phyloP scores from a whole-genome alignment of 441 rosid species.

The Corymbia citriodora region DNA sequence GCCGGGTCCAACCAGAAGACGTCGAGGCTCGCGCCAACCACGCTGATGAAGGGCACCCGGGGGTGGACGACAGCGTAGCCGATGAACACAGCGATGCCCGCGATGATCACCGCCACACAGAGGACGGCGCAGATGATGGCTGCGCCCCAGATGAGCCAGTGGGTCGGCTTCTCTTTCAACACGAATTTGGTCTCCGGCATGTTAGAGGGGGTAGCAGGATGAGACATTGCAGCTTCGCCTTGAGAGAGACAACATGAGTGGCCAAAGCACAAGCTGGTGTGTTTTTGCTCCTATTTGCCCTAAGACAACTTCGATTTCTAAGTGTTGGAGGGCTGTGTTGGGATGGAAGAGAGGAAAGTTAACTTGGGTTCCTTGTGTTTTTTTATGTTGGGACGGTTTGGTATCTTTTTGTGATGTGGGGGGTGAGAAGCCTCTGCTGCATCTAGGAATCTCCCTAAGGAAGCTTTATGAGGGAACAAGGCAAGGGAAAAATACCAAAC shows the following conservation, averaged over 20 bases:
- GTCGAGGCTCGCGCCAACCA: slow-evolving; percentile 46
- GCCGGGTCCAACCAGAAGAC: slow-evolving; percentile 26
- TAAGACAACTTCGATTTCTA: background rate
- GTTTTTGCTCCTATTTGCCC: background rate
- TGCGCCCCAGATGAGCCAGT: slow-evolving; percentile 55
- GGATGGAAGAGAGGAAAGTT: slow-evolving; percentile 9
- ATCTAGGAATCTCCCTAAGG: slow-evolving; percentile 11
- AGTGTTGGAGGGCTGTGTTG: slow-evolving; percentile 3
- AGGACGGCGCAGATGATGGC: slow-evolving; percentile 65
- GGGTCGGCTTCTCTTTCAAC: slow-evolving; percentile 9
- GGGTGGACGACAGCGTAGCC: slow-evolving; percentile 78
- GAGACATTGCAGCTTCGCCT: background rate
- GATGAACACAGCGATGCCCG: slow-evolving; percentile 47
- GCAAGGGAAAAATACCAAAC: slow-evolving; percentile 22
- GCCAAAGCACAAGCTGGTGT: slow-evolving; percentile 1
- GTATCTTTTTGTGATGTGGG: slow-evolving; percentile 60
- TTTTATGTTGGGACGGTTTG: slow-evolving; percentile 48
- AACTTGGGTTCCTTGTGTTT: slow-evolving; percentile 29
- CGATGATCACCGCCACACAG: slow-evolving; percentile 45
- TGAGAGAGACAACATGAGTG: slow-evolving; percentile 15
- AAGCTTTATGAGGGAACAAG: background rate
- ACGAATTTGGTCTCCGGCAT: fast-evolving
- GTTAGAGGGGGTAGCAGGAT: background rate
- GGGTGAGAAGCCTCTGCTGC: background rate
- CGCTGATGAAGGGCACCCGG: slow-evolving; percentile 62